Evolutionary conservation across 2,329 filamentous ascomycete genomes (phyloP).

Genomic region (Paraconiothyrium sp.): DNA sequence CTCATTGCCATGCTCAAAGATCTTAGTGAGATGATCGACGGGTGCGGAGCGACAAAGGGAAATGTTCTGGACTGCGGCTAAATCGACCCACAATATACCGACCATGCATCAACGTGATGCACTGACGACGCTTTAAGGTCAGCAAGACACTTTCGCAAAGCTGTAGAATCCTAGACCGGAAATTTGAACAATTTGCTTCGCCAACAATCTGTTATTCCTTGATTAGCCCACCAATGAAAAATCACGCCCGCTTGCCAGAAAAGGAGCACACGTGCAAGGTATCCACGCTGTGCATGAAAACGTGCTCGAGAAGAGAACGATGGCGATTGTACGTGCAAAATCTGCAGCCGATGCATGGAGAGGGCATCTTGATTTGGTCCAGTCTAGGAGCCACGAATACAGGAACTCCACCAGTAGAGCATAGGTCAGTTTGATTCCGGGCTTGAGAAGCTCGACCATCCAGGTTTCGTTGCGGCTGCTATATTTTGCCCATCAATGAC

Average conservation of each 20-base stretch:
- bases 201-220: conserved; percentile 12
- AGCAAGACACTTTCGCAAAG: conserved; percentile 19
- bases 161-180: conserved; percentile 4
- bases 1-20: conserved; percentile 25
- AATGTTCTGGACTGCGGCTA: conserved; percentile 39
- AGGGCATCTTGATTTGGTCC: neutral
- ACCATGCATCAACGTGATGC: conserved; percentile 22
- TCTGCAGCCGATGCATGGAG: neutral
- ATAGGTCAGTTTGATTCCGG: conserved; percentile 2
- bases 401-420: neutral
- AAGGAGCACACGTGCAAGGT: conserved; percentile 19
- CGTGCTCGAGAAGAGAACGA: conserved; percentile 7
- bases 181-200: conserved; percentile 21
- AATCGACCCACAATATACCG: conserved; percentile 34
- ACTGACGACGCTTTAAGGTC: conserved; percentile 17
- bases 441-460: neutral
- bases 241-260: neutral
- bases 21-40: conserved; percentile 30
- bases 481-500: neutral
- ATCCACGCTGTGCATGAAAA: conserved; percentile 15
- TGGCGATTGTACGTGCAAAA: neutral
- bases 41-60: conserved; percentile 19
- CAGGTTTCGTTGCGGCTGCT: conserved; percentile 10
- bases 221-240: conserved; percentile 25
- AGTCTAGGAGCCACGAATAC: neutral